Percentiles rank a stretch among this genome's conserved stretches.
Evolutionary conservation across 768 basidiomycete genomes (phyloP).

Genomic region (Mycena vitilis): DNA sequence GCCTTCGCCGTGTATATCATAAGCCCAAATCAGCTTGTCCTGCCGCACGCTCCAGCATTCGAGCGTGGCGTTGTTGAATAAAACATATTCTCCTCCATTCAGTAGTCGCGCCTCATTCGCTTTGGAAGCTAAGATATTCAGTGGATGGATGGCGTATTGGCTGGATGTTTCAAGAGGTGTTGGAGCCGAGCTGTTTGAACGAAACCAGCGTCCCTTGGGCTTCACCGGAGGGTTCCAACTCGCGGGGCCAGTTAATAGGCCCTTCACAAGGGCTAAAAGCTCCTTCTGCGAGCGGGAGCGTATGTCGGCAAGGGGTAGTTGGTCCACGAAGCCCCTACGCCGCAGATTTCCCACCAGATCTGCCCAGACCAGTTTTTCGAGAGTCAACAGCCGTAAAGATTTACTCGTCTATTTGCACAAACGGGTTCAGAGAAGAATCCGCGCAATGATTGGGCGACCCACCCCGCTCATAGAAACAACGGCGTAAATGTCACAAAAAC

Average conservation of each 20-base stretch:
- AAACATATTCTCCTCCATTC: conserved; percentile 27
- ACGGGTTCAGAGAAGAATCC: too few relatives aligned
- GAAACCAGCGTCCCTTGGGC: background rate
- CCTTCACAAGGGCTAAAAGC: conserved; percentile 24
- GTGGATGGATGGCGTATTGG: conserved; percentile 12
- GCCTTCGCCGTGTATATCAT: conserved; percentile 3
- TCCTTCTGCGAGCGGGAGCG: conserved; percentile 2
- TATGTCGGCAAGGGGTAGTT: conserved; percentile 1
- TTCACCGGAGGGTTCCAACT: conserved; percentile 8
- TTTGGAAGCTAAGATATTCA: background rate
- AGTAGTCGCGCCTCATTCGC: conserved; percentile 5
- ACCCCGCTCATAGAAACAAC: conserved; percentile 26
- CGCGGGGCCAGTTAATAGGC: conserved; percentile 17
- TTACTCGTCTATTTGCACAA: conserved; percentile 21
- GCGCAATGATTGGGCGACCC: background rate
- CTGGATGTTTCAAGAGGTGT: background rate
- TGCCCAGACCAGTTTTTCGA: conserved; percentile 23
- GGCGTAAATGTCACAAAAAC: conserved; percentile 25
- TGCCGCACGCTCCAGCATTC: conserved; percentile 32
- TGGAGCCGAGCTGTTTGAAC: background rate
- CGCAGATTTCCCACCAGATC: conserved; percentile 22
- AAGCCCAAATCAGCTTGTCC: conserved; percentile 23
- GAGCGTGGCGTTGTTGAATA: conserved; percentile 15
- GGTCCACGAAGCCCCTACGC: conserved; percentile 24
- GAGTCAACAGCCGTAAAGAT: conserved; percentile 10